Percentiles rank a stretch among this genome's conserved stretches.
These are phyloP conservation scores for Claviceps pazoutovae DNA, from an alignment of 2,329 filamentous ascomycete species.

Conservation along the genomic window DNA sequence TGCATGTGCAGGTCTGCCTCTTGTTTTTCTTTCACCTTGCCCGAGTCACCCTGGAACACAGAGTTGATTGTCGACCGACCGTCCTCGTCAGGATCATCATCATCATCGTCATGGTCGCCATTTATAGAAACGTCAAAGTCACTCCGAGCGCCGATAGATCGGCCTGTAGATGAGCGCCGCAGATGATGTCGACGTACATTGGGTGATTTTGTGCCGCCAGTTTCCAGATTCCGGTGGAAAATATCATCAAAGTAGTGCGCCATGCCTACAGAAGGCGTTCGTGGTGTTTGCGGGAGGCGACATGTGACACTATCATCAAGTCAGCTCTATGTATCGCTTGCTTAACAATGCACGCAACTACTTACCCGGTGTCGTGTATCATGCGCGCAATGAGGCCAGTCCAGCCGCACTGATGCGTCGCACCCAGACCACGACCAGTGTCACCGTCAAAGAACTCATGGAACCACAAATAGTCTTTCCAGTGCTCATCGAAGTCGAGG, in stretches of 20 bases:
- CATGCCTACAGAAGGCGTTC: conserved; percentile 70
- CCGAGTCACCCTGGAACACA: conserved; percentile 23
- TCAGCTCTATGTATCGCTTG: background rate
- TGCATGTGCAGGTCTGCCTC: conserved; percentile 60
- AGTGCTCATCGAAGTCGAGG: conserved; percentile 82
- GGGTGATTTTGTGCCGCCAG: conserved; percentile 22
- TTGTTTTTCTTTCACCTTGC: conserved; percentile 31
- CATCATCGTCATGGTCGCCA: conserved; percentile 34
- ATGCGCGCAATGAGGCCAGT: conserved; percentile 90
- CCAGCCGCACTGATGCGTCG: conserved; percentile 93
- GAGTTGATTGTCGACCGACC: conserved; percentile 18
- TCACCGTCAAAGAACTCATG: conserved; percentile 97
- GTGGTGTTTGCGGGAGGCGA: conserved; percentile 82
- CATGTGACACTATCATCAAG: conserved; percentile 55
- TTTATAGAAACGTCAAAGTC: conserved; percentile 50
- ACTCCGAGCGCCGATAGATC: conserved; percentile 72
- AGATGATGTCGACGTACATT: conserved; percentile 34
- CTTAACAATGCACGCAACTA: conserved; percentile 6
- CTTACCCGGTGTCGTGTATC: conserved; percentile 94
- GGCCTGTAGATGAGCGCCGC: conserved; percentile 65
- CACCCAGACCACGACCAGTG: conserved; percentile 73
- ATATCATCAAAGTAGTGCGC: conserved; percentile 93
- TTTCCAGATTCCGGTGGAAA: conserved; percentile 35
- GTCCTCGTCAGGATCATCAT: conserved; percentile 11
- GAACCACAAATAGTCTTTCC: conserved; percentile 80